Evolutionary conservation across 371 early-diverging fungal genomes (phyloP).

Genomic region (Nematocida ausubeli): DNA sequence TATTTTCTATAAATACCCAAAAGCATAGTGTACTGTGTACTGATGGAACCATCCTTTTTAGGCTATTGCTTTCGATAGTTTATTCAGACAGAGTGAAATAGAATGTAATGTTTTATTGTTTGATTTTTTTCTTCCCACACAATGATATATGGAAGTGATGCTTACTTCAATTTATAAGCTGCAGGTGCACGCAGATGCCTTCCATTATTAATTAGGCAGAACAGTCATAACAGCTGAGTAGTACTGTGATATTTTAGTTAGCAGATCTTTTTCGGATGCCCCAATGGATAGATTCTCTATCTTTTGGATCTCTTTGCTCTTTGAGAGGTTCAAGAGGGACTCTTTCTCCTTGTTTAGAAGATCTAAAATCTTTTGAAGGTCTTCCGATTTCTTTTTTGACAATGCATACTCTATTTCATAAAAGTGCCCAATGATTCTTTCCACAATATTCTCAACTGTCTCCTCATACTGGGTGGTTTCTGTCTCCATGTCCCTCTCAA

Average conservation of each 20-base stretch:
- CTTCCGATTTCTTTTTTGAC: neutral
- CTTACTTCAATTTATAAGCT: no score
- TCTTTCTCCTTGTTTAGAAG: conserved; percentile 12
- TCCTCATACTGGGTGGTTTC: conserved; percentile 18
- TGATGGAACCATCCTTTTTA: no score
- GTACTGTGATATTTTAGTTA: neutral
- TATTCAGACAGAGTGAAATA: no score
- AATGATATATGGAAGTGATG: no score
- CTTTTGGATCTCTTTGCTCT: neutral
- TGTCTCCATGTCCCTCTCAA: conserved; percentile 3
- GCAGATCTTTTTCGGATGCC: neutral
- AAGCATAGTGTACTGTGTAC: no score
- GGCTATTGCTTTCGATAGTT: no score
- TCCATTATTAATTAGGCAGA: neutral
- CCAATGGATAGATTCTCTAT: neutral
- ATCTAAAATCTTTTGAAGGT: neutral
- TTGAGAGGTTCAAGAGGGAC: neutral
- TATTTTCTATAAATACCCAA: no score
- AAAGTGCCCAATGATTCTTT: neutral
- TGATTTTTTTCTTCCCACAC: no score
- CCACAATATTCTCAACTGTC: neutral
- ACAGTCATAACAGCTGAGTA: neutral
- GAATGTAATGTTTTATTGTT: no score
- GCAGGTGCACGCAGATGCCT: no score
- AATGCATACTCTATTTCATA: conserved; percentile 1